Conservation (phyloP, 2,329 filamentous ascomycete species). For the Ophiostoma piceae region DNA sequence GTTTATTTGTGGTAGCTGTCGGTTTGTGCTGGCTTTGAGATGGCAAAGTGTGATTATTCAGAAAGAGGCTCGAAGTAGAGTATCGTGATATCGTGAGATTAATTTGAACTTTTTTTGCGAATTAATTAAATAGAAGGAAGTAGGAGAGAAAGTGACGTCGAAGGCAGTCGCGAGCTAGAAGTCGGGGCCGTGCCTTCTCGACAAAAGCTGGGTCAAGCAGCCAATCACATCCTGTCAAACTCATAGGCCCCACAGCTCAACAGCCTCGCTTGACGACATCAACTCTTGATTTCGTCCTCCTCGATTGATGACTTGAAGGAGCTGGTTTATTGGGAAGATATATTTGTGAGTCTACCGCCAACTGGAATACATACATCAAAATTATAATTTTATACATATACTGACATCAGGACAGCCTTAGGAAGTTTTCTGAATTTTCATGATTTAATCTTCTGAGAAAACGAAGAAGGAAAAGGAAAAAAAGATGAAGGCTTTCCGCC, state of each 20-base stretch:
- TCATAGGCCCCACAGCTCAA: not conserved
- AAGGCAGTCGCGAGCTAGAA: constrained; percentile 3
- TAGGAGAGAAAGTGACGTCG: not conserved
- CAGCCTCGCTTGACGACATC: constrained; percentile 3
- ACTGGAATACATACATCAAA: not conserved
- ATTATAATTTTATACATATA: not conserved
- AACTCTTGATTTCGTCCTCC: not conserved
- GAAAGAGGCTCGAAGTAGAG: not conserved
- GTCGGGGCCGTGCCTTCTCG: not conserved
- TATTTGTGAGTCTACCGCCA: not conserved
- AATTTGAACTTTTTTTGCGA: not conserved
- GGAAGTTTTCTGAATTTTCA: not conserved
- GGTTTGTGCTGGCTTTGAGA: not conserved
- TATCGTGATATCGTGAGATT: not conserved
- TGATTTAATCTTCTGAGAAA: not conserved
- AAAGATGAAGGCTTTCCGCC: constrained; percentile 16
- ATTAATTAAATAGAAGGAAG: not conserved
- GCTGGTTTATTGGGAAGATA: not conserved
- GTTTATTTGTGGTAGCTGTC: not conserved
- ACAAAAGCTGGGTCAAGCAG: not conserved
- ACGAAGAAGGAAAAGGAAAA: not conserved
- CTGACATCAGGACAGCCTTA: not conserved
- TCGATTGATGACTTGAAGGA: not conserved
- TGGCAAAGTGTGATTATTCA: not conserved
- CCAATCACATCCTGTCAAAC: not conserved